Evolutionary conservation across 306 rosid species (phyloP), one percentile per base, ranked within the genome.

Genomic region (Casuarina equisetifolia): DNA sequence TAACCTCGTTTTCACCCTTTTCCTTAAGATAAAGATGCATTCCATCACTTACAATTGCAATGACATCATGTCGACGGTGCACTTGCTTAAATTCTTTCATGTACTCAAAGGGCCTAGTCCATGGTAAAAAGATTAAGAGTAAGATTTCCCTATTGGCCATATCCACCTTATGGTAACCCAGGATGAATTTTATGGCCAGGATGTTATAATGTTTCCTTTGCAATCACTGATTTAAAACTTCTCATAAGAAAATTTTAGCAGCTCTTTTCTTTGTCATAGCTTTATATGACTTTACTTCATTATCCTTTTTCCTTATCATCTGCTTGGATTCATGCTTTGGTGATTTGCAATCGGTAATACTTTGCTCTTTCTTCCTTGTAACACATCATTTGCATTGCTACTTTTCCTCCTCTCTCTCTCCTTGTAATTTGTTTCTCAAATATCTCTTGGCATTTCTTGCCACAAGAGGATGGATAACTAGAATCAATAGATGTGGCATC

Each of bases 61-160:
- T 95, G 78, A 92, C 99, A 82, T 95, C 99, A 63, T 95, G 97
- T 85, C 99, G 90, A 79, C 97, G 86, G 70, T 95, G 99, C 75
- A 97, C 91, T 86, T 92, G 99, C 80, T 92, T 95, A 84, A 89
- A 95, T 80, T 92, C 99, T 82, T 88, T 92, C 78, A 95, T 91
- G 81, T 83, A 92, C 88, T 95, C 99, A 38, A 88, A 92, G 77
- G 83, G 74, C 86, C 85, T 88, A 76, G 84, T 92, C 99, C 99
- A 95, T 53, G 99, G 97, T 85, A 95, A 82, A 82, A 92, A 91
- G 75, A 92, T 83, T 50, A 97, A 92, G 39, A 89, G 89, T 85
- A 95, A 85, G 83, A 95, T 85, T 89, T 95, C 98, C 80, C 49
- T 82, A 74, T 81, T 72, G 12, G 83, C 93, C 75, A 95, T 79